Evolutionary conservation across 1,139 yeast genomes (phyloP).

Genomic region (Taphrina sp.): DNA sequence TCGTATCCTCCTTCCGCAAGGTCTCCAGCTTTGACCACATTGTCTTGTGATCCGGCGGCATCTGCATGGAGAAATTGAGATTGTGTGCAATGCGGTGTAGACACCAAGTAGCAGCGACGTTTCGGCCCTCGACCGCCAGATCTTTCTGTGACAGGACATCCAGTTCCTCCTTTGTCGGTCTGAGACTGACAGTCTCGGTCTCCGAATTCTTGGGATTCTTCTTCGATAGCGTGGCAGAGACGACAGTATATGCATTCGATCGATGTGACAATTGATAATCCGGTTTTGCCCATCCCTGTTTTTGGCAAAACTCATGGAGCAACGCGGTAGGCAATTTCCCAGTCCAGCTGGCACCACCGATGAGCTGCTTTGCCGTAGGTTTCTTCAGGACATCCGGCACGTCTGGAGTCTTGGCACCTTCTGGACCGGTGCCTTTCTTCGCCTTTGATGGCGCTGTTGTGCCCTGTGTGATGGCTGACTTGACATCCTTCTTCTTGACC

Average conservation of each 20-base stretch:
- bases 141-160: conserved; percentile 60
- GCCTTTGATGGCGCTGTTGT: not conserved
- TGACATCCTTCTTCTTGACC: conserved; percentile 11
- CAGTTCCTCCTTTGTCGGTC: conserved; percentile 53
- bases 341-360: conserved; percentile 76
- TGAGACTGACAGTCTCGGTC: conserved; percentile 56
- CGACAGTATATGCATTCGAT: conserved; percentile 59
- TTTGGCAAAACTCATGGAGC: conserved; percentile 83
- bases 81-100: conserved; percentile 75
- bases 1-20: conserved; percentile 52
- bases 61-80: conserved; percentile 56
- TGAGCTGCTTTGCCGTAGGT: conserved; percentile 48
- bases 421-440: not conserved
- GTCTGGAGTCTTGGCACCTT: conserved; percentile 11
- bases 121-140: conserved; percentile 86
- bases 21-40: conserved; percentile 73
- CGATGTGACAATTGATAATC: conserved; percentile 59
- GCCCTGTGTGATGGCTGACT: not conserved
- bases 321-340: conserved; percentile 89
- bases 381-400: conserved; percentile 19
- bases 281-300: conserved; percentile 85
- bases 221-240: conserved; percentile 59
- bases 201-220: conserved; percentile 80
- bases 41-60: conserved; percentile 76
- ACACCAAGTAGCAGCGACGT: conserved; percentile 84